Evolutionary conservation across 495 filamentous ascomycete species (phyloP).

Genomic region (Ramalina intermedia): DNA sequence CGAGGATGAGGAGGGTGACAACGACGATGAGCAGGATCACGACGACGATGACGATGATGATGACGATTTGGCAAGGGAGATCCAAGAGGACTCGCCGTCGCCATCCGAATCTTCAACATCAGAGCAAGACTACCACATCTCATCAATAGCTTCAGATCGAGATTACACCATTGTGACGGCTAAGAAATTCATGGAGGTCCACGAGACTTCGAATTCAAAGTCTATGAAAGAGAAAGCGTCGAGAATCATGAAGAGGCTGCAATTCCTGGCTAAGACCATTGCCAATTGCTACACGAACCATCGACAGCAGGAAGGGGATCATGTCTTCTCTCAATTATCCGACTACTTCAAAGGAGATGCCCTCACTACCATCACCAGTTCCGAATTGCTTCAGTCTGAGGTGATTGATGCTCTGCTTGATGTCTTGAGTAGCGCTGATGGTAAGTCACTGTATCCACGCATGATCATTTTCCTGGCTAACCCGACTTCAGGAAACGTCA

Average conservation of each 20-base stretch:
- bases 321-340: conserved; percentile 63
- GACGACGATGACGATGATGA: conserved; percentile 48
- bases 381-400: conserved; percentile 79
- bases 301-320: conserved; percentile 36
- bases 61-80: conserved; percentile 43
- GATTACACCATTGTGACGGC: conserved; percentile 62
- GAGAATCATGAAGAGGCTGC: conserved; percentile 59
- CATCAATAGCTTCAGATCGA: conserved; percentile 43
- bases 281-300: conserved; percentile 49
- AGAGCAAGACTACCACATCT: conserved; percentile 27
- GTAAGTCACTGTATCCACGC: conserved; percentile 15
- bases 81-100: conserved; percentile 51
- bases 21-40: conserved; percentile 32
- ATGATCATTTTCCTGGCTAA: conserved; percentile 10
- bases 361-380: conserved; percentile 90
- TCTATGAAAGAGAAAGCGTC: conserved; percentile 62
- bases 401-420: conserved; percentile 72
- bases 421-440: conserved; percentile 54
- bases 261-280: conserved; percentile 54
- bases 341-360: conserved; percentile 80
- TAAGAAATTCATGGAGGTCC: conserved; percentile 64
- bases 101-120: conserved; percentile 45
- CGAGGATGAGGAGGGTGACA: conserved; percentile 33
- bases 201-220: conserved; percentile 60
- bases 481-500: conserved; percentile 2